These are phyloP conservation scores for Arabis alpina DNA, from an alignment of 345 rosid genomes.

Conservation along the genomic window DNA sequence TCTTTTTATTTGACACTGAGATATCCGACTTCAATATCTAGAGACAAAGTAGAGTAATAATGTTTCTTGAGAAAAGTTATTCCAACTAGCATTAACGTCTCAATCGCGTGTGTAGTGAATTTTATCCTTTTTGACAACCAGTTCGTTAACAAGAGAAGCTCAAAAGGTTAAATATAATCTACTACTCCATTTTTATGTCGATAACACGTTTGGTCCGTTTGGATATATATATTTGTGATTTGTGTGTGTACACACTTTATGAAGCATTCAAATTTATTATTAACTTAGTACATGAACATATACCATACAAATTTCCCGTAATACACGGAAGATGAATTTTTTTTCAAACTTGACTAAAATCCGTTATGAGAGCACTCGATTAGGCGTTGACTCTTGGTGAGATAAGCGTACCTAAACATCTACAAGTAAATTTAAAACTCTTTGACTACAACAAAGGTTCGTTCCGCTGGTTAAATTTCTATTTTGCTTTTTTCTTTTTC, in stretches of 20 bases:
- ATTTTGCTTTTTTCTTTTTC: background rate
- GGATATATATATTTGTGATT: no score
- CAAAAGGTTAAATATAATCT: background rate
- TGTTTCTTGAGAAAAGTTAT: background rate
- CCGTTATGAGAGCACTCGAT: slow-evolving; percentile 34
- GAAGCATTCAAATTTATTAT: background rate
- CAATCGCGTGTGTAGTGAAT: slow-evolving; percentile 1
- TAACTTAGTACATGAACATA: background rate
- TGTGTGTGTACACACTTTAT: slow-evolving; percentile 1
- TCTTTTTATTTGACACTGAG: background rate
- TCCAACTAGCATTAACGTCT: slow-evolving; percentile 11
- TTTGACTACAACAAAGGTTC: background rate
- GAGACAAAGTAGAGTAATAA: background rate
- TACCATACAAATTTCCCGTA: background rate
- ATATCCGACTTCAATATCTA: background rate
- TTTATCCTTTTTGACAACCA: background rate
- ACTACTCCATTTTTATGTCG: background rate
- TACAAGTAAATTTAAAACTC: background rate
- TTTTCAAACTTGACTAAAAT: slow-evolving; percentile 18
- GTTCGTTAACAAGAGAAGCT: background rate
- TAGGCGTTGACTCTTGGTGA: slow-evolving; percentile 3
- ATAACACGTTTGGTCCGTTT: no score
- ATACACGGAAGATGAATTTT: slow-evolving; percentile 19
- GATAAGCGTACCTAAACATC: background rate
- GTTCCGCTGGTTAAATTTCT: background rate